Evolutionary conservation across 108 stramenopile genomes (phyloP), one percentile per base, ranked within the genome.

Genomic region (Cyclostephanos invisitatus): DNA sequence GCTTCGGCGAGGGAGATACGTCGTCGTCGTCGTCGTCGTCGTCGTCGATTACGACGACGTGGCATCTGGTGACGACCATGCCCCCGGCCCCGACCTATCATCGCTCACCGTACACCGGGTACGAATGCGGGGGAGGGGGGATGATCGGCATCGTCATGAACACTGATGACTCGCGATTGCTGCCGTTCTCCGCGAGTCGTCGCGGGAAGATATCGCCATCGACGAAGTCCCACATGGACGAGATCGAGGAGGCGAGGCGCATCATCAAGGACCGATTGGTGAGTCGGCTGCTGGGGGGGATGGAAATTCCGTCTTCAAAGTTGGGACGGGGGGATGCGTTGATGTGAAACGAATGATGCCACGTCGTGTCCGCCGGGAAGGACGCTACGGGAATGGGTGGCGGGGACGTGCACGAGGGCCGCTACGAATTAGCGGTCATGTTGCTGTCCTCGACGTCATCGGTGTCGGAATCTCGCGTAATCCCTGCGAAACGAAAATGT

Each of bases 121-220:
- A 44, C 27, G 25, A 35, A 28, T 25, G 28, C 3, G 32, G 48
- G 50, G 17, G 27, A 6, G 14, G 68, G 10, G 63, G 72, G n/a
- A 55, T 73, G 4, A 5, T 64, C 11, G 72, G 72, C 20, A 73
- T 56, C 22, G 55, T 55, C 29, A 29, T 73, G 44, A 50, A 73
- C 21, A 14, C 36, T 0, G 15, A 47, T n/a, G 37, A 37, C 14
- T 17, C 44, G 44, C 14, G 44, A 15, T 15, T 15, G 14, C 44
- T 14, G 22, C 53, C 32, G 4, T 32, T 3, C 4, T 4, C 32
- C 32, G 32, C 32, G 32, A 32, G 32, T 32, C 32, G 32, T 32
- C 32, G 14, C 44, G 44, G 1, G 44, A 3, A 2, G 44, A 46
- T 14, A 2, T 2, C 44, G 44, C 32, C 44, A 14, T 3, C 44